Base-by-base conservation (phyloP, 1,284 basidiomycete genomes). In the Pyrrhoderma lamaoense region DNA sequence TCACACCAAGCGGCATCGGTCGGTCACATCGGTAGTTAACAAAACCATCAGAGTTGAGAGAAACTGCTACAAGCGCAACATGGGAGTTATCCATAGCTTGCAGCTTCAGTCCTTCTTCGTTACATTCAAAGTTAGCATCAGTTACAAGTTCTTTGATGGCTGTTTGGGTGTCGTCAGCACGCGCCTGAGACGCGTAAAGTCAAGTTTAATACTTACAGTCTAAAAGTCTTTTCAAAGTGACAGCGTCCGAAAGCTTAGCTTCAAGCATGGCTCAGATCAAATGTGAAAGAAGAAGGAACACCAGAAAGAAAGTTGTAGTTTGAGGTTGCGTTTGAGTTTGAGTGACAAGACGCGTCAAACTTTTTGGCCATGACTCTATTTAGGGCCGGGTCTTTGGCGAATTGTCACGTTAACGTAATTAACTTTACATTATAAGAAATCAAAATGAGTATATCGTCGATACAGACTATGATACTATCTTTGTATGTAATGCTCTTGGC, bases 41-140 rank as follows among this genome's bases (percentile, higher is more conserved):
- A 74, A 97, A 97, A 27, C 89, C 89, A 0, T 77, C 72, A 0
- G 81, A 77, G 25, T 83, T 71, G 45, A 97, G 78, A 57, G 85
- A 78, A 46, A 95, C 88, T 7, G 90, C 73, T 36, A 98, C 95
- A 55, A 98, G 86, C 1, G 95, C 96, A 62, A 99, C 95, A 70
- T 99, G 96, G 4, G 95, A 98, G 79, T 97, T 98, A 76, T 99
- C 96, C 96, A 99, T 99, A 1, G 96, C 95, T 76, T 99, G 96
- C 13, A 97, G 78, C 52, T 82, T 81, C 82, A 99, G 87, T 38
- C 92, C 96, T 62, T 96, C 93, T 59, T 99, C 95, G 57, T 84
- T 92, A 70, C 94, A 98, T 65, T 97, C 91, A 65, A 98, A 97
- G 72, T 99, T 99, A 67, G 93, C 95, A 66, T 99, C 96, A 9